Base-by-base conservation (phyloP, 2,329 filamentous ascomycete genomes). In the Lachnellula occidentalis region DNA sequence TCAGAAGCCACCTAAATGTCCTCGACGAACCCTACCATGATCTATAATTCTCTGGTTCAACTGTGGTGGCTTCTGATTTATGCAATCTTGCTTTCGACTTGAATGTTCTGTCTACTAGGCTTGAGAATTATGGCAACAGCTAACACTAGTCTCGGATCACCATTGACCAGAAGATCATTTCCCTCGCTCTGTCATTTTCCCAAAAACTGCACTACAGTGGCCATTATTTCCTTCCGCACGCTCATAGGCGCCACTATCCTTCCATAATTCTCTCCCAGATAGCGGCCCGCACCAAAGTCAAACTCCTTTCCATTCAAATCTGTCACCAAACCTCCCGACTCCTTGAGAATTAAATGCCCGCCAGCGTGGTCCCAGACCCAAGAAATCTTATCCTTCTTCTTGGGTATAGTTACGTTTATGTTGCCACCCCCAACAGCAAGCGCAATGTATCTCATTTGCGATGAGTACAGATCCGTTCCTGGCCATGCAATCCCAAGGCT, bases 341-440 rank as follows among this genome's bases (percentile, higher is more conserved):
- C 78, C 53, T 74, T 66, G 51, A 72, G 76, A 43, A 81, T 71
- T 24, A 81, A 63, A 60, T 78, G 74, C 0, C 78, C 78, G 5
- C 78, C 78, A 1, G 76, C 76, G 65, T 81, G 78, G 64, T 81
- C 79, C 78, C 78, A 81, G n/a, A 79, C 54, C 48, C 45, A 57
- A 21, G 8, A 67, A 65, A 34, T 67, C 59, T 59, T 53, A 24
- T 50, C 50, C 37, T 21, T 57, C 3, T 71, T 71, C 51, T 69
- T 69, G 8, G 76, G 75, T 24, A 79, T 73, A 43, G 78, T 74
- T 15, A 81, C 61, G 63, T 77, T 71, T 24, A 76, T 72, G 59
- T 78, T 74, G 27, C 74, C 74, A 24, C 73, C 73, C 14, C 77
- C 77, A 0, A 79, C 71, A 1, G 77, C 73, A 37, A 79, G 72